These are phyloP conservation scores for Leccinum pachyderme DNA, from an alignment of 1,284 basidiomycete genomes.

Conservation along the genomic window DNA sequence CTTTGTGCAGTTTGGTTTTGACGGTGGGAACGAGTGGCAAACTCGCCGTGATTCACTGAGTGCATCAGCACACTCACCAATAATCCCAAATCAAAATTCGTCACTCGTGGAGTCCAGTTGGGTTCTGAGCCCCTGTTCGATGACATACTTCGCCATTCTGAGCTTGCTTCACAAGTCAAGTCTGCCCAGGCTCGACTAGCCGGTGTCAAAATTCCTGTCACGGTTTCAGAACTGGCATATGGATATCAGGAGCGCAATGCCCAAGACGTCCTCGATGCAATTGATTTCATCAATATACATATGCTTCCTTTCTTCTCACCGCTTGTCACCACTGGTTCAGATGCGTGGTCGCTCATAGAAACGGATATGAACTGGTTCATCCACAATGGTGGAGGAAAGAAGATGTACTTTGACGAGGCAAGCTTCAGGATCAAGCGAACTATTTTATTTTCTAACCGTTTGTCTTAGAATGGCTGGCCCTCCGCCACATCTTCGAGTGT, in stretches of 20 bases:
- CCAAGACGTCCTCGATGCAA: conserved; percentile 56
- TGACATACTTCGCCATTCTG: conserved; percentile 47
- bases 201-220: conserved; percentile 60
- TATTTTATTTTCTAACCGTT: background rate
- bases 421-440: background rate
- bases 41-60: conserved; percentile 49
- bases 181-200: conserved; percentile 50
- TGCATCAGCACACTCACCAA: conserved; percentile 49
- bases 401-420: conserved; percentile 70
- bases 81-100: conserved; percentile 65
- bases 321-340: conserved; percentile 39
- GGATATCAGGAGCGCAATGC: conserved; percentile 53
- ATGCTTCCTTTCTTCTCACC: conserved; percentile 72
- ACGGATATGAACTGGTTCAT: conserved; percentile 64
- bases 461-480: conserved; percentile 68
- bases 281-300: conserved; percentile 69
- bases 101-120: conserved; percentile 67
- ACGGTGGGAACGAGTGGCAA: conserved; percentile 54
- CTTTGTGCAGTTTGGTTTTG: conserved; percentile 56
- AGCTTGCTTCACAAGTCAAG: conserved; percentile 57
- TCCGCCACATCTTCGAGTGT: conserved; percentile 57
- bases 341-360: conserved; percentile 59
- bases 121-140: conserved; percentile 78
- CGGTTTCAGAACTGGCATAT: conserved; percentile 52
- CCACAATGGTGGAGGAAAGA: conserved; percentile 58